These are phyloP conservation scores for Vitellaria paradoxa DNA, from an alignment of 179 eudicot genomes.

Conservation along the genomic window DNA sequence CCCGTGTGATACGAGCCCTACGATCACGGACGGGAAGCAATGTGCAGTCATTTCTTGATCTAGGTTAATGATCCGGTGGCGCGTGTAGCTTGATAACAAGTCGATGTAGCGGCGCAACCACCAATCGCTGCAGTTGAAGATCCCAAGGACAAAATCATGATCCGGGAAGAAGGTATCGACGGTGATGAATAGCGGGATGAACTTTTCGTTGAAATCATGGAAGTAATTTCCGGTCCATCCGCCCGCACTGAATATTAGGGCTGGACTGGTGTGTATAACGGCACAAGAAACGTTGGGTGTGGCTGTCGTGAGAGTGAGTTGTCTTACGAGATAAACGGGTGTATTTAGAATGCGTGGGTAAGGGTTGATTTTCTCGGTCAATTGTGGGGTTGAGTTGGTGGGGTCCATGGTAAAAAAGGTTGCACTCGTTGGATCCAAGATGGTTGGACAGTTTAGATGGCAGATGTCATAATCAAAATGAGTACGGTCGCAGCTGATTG, in stretches of 20 bases:
- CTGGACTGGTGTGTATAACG: constrained; percentile 39
- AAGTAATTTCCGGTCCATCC: constrained; percentile 57
- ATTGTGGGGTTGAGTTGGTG: constrained; percentile 15
- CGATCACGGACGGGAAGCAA: constrained; percentile 53
- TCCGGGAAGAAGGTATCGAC: constrained; percentile 30
- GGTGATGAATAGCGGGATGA: constrained; percentile 60
- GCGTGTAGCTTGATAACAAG: constrained; percentile 38
- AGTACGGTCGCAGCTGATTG: constrained; percentile 39
- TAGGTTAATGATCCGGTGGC: constrained; percentile 44
- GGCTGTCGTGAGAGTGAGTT: constrained; percentile 36
- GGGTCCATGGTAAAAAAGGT: constrained; percentile 34
- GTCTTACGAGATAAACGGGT: constrained; percentile 39
- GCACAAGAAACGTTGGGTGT: constrained; percentile 36
- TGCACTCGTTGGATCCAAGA: constrained; percentile 35
- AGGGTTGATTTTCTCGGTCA: constrained; percentile 37
- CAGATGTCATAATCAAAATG: constrained; percentile 47
- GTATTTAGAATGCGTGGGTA: constrained; percentile 44
- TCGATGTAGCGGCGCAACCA: constrained; percentile 62
- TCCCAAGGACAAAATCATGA: constrained; percentile 48
- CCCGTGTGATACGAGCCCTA: constrained; percentile 61
- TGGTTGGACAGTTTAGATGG: constrained; percentile 37
- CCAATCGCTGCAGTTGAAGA: constrained; percentile 48
- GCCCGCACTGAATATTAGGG: constrained; percentile 47
- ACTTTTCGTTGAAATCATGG: constrained; percentile 54
- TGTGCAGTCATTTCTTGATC: constrained; percentile 50